phyloP scores from a whole-genome alignment of 352 stramenopile genomes.

The Saprolegnia diclina region DNA sequence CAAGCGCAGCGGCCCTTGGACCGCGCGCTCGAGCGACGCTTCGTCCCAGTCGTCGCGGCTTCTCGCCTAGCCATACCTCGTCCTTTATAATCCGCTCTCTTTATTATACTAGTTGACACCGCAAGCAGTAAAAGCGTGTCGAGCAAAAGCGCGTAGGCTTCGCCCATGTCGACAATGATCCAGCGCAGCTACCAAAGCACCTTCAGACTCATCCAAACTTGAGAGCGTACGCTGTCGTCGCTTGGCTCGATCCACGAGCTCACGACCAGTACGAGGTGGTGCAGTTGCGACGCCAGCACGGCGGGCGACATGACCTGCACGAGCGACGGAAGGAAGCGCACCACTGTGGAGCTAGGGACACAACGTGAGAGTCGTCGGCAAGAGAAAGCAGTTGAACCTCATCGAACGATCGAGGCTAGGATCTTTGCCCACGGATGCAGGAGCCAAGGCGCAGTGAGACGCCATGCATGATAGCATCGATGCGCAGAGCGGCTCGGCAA shows the following conservation, averaged over 20 bases:
- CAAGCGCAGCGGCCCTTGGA: too few species aligned
- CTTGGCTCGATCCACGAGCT: constrained; percentile 44
- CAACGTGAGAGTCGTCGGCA: background rate
- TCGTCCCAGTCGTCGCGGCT: too few species aligned
- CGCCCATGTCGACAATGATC: constrained; percentile 46
- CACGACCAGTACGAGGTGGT: constrained; percentile 32
- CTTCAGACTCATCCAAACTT: too few species aligned
- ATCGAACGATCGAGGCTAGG: constrained; percentile 4
- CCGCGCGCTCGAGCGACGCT: too few species aligned
- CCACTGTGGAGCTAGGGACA: constrained; percentile 35
- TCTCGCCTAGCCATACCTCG: too few species aligned
- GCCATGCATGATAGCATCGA: too few species aligned
- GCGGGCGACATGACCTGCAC: background rate
- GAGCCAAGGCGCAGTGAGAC: background rate
- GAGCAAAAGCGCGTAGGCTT: constrained; percentile 37
- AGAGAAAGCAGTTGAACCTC: background rate
- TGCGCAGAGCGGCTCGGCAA: too few species aligned
- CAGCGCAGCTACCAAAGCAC: constrained; percentile 43
- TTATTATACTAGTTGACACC: background rate
- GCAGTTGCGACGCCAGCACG: constrained; percentile 10
- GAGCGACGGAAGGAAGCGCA: constrained; percentile 39
- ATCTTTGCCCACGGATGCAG: background rate
- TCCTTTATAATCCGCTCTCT: too few species aligned
- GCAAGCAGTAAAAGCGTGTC: constrained; percentile 31
- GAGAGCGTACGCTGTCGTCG: constrained; percentile 37